A percentile compares a stretch with the other conserved stretches of the same genome.
These are phyloP conservation scores for Loxodes magnus DNA, from an alignment of 73 alveolate genomes.

Conservation along the genomic window DNA sequence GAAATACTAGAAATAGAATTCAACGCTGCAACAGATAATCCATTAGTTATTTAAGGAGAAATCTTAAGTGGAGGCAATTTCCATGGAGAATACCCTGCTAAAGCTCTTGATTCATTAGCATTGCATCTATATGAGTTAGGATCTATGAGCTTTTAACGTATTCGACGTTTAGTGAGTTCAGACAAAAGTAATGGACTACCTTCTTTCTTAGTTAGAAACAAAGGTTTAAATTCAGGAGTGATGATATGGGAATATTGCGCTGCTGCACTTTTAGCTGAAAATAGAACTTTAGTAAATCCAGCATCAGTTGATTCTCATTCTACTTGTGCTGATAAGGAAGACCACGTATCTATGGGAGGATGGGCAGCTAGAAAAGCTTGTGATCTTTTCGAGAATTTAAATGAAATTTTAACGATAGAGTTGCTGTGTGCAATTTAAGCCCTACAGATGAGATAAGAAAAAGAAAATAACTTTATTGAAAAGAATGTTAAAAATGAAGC, in stretches of 20 bases:
- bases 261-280: conserved; percentile 53
- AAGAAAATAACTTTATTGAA: too few relatives aligned
- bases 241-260: conserved; percentile 45
- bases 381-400: conserved; percentile 22
- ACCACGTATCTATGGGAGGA: conserved; percentile 61
- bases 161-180: conserved; percentile 24
- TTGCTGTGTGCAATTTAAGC: conserved; percentile 33
- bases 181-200: conserved; percentile 22
- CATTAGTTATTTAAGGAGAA: conserved; percentile 29
- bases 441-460: too few relatives aligned
- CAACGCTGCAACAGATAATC: conserved; percentile 48
- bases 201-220: conserved; percentile 26
- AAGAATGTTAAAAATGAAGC: too few relatives aligned
- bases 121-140: conserved; percentile 23
- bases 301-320: conserved; percentile 47
- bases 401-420: conserved; percentile 35
- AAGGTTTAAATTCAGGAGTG: conserved; percentile 36
- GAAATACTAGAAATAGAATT: conserved; percentile 31
- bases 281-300: conserved; percentile 45
- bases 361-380: conserved; percentile 50
- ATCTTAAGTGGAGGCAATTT: conserved; percentile 48
- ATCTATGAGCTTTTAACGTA: conserved; percentile 18
- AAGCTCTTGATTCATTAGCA: conserved; percentile 24
- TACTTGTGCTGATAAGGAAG: conserved; percentile 59
- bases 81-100: conserved; percentile 59